Conservation (phyloP, 176 grass and related monocot species). For the Tillandsia leiboldiana region DNA sequence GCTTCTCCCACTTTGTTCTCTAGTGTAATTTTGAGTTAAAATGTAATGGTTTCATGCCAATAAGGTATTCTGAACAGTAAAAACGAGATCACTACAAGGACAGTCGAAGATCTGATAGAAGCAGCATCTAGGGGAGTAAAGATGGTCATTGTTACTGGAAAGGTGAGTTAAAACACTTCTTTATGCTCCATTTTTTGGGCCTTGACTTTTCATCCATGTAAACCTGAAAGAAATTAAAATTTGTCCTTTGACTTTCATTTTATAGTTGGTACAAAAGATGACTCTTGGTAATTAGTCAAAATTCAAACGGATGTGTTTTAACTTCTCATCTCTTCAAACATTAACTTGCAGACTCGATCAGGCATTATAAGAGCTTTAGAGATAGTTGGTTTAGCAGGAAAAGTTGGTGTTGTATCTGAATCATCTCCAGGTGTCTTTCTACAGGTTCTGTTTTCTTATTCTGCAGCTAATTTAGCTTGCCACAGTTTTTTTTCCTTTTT, state of each 20-base stretch:
- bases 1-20: slow-evolving; percentile 6
- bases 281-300: no score
- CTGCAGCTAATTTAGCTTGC: neutral
- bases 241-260: no score
- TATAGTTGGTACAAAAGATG: no score
- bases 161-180: slow-evolving; percentile 30
- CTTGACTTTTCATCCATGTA: neutral
- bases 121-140: slow-evolving; percentile 46
- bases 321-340: neutral
- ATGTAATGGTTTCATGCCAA: slow-evolving; percentile 19
- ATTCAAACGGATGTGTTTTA: no score
- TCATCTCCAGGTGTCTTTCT: slow-evolving; percentile 80
- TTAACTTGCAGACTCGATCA: slow-evolving; percentile 36
- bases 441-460: slow-evolving; percentile 39
- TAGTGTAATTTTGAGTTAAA: slow-evolving; percentile 17
- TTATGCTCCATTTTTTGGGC: neutral
- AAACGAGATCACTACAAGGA: slow-evolving; percentile 28
- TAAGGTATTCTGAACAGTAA: slow-evolving; percentile 57
- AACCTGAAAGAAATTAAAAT: neutral
- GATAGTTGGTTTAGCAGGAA: slow-evolving; percentile 49
- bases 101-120: slow-evolving; percentile 52
- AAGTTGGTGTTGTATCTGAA: slow-evolving; percentile 42
- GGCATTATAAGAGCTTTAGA: slow-evolving; percentile 57
- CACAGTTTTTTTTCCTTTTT: neutral
- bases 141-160: slow-evolving; percentile 69